These are phyloP conservation scores for Ochetophila trinervis DNA, from an alignment of 306 rosid species.

Conservation along the genomic window DNA sequence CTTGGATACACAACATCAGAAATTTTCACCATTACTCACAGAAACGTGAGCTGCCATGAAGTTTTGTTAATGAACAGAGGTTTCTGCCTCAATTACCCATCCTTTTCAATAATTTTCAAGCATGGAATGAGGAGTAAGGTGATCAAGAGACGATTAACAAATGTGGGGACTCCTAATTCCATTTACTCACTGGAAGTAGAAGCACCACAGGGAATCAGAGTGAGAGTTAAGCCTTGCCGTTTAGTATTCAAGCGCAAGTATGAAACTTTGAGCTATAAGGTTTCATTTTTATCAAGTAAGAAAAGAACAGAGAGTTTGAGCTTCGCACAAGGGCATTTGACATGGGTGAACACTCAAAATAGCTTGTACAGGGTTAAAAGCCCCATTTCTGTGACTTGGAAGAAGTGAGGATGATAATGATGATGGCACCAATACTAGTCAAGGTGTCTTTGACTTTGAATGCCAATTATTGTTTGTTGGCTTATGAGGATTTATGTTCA, in stretches of 20 bases:
- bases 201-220: conserved; percentile 65
- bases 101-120: conserved; percentile 60
- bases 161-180: conserved; percentile 71
- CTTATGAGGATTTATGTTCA: conserved; percentile 35
- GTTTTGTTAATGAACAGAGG: conserved; percentile 52
- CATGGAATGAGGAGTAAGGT: conserved; percentile 40
- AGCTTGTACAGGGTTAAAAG: conserved; percentile 65
- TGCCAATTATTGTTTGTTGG: conserved; percentile 15
- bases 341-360: conserved; percentile 57
- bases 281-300: conserved; percentile 62
- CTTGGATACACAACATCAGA: conserved; percentile 68
- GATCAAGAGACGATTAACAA: conserved; percentile 56
- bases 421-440: neutral
- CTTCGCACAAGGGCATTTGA: conserved; percentile 65
- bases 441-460: conserved; percentile 8
- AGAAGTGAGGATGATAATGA: conserved; percentile 17
- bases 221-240: conserved; percentile 61
- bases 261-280: conserved; percentile 60
- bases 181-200: conserved; percentile 59
- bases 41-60: conserved; percentile 63
- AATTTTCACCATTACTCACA: conserved; percentile 65
- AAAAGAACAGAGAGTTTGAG: conserved; percentile 20
- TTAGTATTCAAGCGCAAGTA: conserved; percentile 44
- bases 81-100: conserved; percentile 84
- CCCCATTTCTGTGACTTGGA: conserved; percentile 83